phyloP scores from a whole-genome alignment of 2,329 filamentous ascomycete species.

The Diplodia corticola region DNA sequence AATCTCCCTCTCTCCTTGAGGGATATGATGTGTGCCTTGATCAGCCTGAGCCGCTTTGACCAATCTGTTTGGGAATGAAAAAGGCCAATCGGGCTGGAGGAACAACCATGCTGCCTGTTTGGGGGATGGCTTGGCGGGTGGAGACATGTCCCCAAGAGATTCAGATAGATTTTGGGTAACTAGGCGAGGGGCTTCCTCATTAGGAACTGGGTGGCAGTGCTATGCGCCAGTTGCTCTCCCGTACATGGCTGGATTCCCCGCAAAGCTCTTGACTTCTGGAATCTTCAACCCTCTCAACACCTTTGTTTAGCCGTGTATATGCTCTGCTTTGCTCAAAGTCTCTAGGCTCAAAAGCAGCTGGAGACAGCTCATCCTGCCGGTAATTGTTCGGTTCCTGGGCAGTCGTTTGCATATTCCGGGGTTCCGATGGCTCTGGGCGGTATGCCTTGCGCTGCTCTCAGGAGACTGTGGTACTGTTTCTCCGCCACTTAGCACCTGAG shows the following conservation, averaged over 20 bases:
- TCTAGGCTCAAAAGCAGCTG: background rate
- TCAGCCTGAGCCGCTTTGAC: background rate
- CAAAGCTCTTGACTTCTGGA: background rate
- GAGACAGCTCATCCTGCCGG: background rate
- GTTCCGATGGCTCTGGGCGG: background rate
- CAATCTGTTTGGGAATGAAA: background rate
- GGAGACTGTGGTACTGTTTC: constrained; percentile 19
- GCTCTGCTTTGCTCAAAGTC: background rate
- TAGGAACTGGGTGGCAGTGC: background rate
- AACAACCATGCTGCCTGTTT: background rate
- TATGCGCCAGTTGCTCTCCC: too few relatives aligned
- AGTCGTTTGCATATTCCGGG: background rate
- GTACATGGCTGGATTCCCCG: too few relatives aligned
- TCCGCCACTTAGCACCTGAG: constrained; percentile 11
- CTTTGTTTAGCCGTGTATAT: background rate
- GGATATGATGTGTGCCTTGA: background rate
- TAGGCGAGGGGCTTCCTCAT: constrained; percentile 2
- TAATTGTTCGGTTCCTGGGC: background rate
- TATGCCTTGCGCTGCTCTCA: constrained; percentile 9
- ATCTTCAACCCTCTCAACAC: background rate
- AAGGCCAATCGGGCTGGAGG: background rate
- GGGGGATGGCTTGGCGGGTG: background rate
- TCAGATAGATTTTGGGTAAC: constrained; percentile 12
- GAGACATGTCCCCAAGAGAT: constrained; percentile 6
- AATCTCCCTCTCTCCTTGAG: background rate